Evolutionary conservation across 23 red algal species (phyloP).

Genomic region (Gracilariopsis chorda): DNA sequence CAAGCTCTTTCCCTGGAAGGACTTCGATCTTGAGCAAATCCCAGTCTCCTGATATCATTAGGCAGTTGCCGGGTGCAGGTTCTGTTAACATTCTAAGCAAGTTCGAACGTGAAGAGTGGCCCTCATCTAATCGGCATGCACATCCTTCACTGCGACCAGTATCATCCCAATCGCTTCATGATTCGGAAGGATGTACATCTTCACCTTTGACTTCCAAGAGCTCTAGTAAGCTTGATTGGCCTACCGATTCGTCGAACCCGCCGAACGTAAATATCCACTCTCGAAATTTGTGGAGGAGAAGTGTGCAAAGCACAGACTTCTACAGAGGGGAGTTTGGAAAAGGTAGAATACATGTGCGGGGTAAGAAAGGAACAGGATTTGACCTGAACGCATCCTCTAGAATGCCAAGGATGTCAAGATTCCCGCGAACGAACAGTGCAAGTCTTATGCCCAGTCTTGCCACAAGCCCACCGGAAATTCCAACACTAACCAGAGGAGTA

Average conservation of each 20-base stretch:
- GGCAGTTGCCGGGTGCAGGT: neutral
- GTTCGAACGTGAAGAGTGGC: neutral
- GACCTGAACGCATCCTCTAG: slow-evolving; percentile 23
- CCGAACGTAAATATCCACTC: neutral
- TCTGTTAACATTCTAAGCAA: neutral
- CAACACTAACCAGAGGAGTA: no score
- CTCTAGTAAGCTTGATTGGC: neutral
- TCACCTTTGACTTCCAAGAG: neutral
- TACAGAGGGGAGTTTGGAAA: neutral
- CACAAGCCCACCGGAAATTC: no score
- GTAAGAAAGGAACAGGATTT: slow-evolving; percentile 7
- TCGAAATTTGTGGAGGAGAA: neutral
- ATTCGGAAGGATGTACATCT: neutral
- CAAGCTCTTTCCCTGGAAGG: neutral
- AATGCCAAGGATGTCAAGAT: neutral
- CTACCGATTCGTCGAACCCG: neutral
- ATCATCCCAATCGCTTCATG: neutral
- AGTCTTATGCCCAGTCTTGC: slow-evolving; percentile 8
- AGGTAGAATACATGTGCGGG: slow-evolving; percentile 45
- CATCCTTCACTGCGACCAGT: neutral
- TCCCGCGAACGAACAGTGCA: slow-evolving; percentile 14
- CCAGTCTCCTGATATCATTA: neutral
- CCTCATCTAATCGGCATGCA: neutral
- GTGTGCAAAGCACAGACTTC: neutral
- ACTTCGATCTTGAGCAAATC: neutral